Evolutionary conservation across 148 eudicot genomes (phyloP).

Genomic region (Polygonum maritimum): DNA sequence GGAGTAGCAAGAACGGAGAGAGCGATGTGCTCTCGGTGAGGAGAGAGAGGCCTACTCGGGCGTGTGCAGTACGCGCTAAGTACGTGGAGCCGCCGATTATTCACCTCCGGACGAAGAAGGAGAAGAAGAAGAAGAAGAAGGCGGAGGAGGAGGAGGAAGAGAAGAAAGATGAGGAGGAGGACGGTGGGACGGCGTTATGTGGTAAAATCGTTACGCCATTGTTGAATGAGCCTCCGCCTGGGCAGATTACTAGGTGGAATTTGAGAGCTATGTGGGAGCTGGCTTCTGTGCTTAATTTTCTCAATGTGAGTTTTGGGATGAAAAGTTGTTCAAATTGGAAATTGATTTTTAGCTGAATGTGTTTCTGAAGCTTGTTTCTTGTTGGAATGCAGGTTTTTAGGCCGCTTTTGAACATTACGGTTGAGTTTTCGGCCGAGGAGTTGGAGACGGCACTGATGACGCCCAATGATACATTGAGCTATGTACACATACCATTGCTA

Average conservation of each 20-base stretch:
- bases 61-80: slow-evolving; percentile 62
- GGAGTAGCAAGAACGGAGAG: slow-evolving; percentile 5
- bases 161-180: slow-evolving; percentile 38
- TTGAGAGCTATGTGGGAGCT: slow-evolving; percentile 89
- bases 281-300: slow-evolving; percentile 80
- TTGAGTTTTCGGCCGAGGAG: slow-evolving; percentile 89
- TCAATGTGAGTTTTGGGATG: slow-evolving; percentile 49
- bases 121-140: slow-evolving; percentile 31
- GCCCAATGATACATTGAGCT: slow-evolving; percentile 70
- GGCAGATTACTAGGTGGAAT: slow-evolving; percentile 70
- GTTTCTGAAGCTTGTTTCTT: slow-evolving; percentile 19
- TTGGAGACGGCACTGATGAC: slow-evolving; percentile 83
- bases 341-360: slow-evolving; percentile 7
- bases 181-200: slow-evolving; percentile 32
- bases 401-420: slow-evolving; percentile 66
- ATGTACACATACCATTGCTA: slow-evolving; percentile 79
- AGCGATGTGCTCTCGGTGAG: slow-evolving; percentile 26
- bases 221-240: slow-evolving; percentile 44
- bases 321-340: background rate
- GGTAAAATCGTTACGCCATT: slow-evolving; percentile 58
- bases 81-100: slow-evolving; percentile 59
- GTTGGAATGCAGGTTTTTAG: slow-evolving; percentile 62
- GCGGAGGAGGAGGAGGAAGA: slow-evolving; percentile 18
- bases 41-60: slow-evolving; percentile 81
- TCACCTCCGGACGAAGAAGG: slow-evolving; percentile 34